Conservation (phyloP, 2,329 filamentous ascomycete genomes). For the Curvularia hawaiiensis region DNA sequence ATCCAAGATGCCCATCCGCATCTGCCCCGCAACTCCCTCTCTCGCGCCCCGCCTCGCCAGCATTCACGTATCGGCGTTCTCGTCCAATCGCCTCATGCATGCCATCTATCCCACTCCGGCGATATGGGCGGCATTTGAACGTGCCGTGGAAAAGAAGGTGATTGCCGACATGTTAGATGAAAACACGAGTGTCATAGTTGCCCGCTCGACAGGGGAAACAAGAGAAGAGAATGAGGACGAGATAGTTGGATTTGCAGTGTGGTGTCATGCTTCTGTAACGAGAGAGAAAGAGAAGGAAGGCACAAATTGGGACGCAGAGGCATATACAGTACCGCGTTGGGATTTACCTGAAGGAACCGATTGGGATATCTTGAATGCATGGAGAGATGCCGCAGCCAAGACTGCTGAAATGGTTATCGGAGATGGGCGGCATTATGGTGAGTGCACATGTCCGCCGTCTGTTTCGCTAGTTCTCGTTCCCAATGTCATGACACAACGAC, state of each 20-base stretch:
- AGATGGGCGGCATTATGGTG: conserved; percentile 12
- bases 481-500: background rate
- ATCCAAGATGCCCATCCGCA: background rate
- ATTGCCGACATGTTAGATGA: conserved; percentile 10
- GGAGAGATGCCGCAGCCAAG: conserved; percentile 9
- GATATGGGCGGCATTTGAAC: conserved; percentile 10
- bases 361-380: conserved; percentile 8
- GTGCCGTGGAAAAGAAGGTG: conserved; percentile 9
- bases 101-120: conserved; percentile 12
- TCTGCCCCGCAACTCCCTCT: conserved; percentile 3
- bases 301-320: background rate
- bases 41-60: conserved; percentile 6
- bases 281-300: background rate
- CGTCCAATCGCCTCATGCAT: conserved; percentile 12
- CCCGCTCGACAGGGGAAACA: background rate
- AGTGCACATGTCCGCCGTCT: background rate
- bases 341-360: conserved; percentile 13
- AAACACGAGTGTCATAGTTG: conserved; percentile 11
- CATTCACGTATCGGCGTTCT: conserved; percentile 13
- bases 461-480: background rate
- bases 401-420: conserved; percentile 6
- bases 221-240: background rate
- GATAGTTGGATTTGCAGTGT: conserved; percentile 12
- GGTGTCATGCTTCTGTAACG: conserved; percentile 3
- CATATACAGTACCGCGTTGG: conserved; percentile 8